Conservation (phyloP, 805 yeast genomes). For the Dipodascopsis tothii region DNA sequence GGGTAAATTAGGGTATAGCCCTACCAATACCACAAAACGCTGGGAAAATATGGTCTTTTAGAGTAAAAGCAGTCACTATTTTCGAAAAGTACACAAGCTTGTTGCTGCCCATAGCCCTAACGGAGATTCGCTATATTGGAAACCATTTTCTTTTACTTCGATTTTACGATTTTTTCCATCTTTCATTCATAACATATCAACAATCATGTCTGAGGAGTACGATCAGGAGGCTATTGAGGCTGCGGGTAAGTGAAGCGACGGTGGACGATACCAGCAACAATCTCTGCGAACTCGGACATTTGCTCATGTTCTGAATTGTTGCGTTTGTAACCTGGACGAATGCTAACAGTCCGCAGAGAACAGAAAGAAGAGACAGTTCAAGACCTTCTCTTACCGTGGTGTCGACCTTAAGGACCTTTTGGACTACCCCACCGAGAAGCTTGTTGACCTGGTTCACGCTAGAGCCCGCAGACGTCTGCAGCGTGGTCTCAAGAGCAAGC, state of each 20-base stretch:
- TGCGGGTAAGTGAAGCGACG: slow-evolving; percentile 11
- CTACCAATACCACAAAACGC: no score
- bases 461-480: slow-evolving; percentile 99
- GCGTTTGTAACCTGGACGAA: no score
- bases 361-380: slow-evolving; percentile 70
- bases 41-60: no score
- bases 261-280: background rate
- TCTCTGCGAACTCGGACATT: background rate
- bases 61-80: background rate
- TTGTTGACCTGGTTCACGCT: slow-evolving; percentile 92
- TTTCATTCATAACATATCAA: background rate
- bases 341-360: slow-evolving; percentile 31
- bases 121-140: no score
- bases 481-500: slow-evolving; percentile 92
- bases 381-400: slow-evolving; percentile 97
- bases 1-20: no score
- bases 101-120: no score
- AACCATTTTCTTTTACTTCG: no score
- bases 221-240: slow-evolving; percentile 23
- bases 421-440: slow-evolving; percentile 92
- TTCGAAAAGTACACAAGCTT: no score
- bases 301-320: background rate
- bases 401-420: slow-evolving; percentile 91
- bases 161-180: background rate
- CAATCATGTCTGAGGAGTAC: slow-evolving; percentile 22